Base-by-base conservation (phyloP, 805 yeast species). In the Candida fluviatilis region DNA sequence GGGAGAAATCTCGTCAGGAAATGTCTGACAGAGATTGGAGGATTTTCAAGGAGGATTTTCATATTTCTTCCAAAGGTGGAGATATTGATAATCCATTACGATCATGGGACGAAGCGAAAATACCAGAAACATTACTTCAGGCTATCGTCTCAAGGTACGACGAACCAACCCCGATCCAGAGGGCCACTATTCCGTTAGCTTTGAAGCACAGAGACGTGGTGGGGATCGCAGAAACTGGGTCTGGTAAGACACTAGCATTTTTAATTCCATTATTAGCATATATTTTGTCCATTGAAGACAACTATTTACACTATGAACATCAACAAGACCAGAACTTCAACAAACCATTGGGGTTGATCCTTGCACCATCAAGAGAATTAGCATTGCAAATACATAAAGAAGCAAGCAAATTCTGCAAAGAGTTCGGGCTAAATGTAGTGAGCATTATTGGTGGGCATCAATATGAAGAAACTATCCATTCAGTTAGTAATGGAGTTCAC, bases 201-300 rank as follows among this genome's bases (percentile, higher is more conserved):
- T 50, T 81, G 16, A 55, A 64, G 0, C 64, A 72, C 3, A 60
- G 77, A 17, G 96, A 91, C 56, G 67, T 86, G 2, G 70, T 90
- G 15, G 98, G 96, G 11, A 75, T 90, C n/a, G 97, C 98, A 0
- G 89, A 89, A 48, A 91, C 99, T 0, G 99, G 99, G 10, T 85
- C 95, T 1, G 99, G 99, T 50, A 91, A 93, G 55, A 91, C 99
- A 0, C 66, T 90, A 10, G 83, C 95, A 2, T 91, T 82, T 58
- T 56, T 85, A 8, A 58, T 91, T 2, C 98, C 99, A 0, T 60
- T 87, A 36, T 53, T 85, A 7, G 56, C 78, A 2, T 79, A 77
- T 46, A 64, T 83, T 12, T 45, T 62, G 5, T 43, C 50, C 5
- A 57, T 64, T 10, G 71, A 66, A 31, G 30, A 42, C 12, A 59